phyloP scores from a whole-genome alignment of 768 basidiomycete species.

The Suillus spraguei region DNA sequence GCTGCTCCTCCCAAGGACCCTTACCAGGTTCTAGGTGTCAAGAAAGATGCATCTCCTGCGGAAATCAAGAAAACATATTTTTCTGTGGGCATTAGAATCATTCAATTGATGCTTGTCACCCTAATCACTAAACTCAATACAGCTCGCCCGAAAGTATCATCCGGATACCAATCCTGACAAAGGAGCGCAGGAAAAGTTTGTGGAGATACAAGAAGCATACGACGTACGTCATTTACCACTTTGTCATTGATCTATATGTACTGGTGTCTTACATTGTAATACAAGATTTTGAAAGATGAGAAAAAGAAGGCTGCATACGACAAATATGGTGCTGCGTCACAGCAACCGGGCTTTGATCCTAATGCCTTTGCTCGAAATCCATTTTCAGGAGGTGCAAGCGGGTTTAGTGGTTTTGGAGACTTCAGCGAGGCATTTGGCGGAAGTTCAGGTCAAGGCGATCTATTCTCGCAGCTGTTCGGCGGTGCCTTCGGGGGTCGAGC shows the following conservation, averaged over 20 bases:
- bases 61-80: slow-evolving; percentile 99
- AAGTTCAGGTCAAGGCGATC: slow-evolving; percentile 50
- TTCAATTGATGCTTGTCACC: slow-evolving; percentile 18
- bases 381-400: slow-evolving; percentile 53
- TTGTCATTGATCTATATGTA: slow-evolving; percentile 17
- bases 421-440: slow-evolving; percentile 64
- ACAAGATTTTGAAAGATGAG: slow-evolving; percentile 89
- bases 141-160: slow-evolving; percentile 98
- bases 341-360: slow-evolving; percentile 93
- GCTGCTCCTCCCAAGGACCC: slow-evolving; percentile 74
- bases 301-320: slow-evolving; percentile 92
- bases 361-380: slow-evolving; percentile 68
- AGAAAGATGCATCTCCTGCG: slow-evolving; percentile 74
- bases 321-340: slow-evolving; percentile 89
- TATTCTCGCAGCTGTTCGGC: slow-evolving; percentile 89
- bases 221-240: slow-evolving; percentile 61
- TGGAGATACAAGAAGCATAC: slow-evolving; percentile 97
- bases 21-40: slow-evolving; percentile 88
- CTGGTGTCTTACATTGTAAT: slow-evolving; percentile 21
- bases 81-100: slow-evolving; percentile 56
- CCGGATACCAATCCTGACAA: slow-evolving; percentile 97
- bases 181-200: slow-evolving; percentile 86
- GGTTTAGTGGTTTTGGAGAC: slow-evolving; percentile 75
- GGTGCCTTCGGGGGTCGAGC: slow-evolving; percentile 54
- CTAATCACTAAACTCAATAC: slow-evolving; percentile 17